Conservation (phyloP, 75 land plant genomes). For the Pinus tabuliformis region DNA sequence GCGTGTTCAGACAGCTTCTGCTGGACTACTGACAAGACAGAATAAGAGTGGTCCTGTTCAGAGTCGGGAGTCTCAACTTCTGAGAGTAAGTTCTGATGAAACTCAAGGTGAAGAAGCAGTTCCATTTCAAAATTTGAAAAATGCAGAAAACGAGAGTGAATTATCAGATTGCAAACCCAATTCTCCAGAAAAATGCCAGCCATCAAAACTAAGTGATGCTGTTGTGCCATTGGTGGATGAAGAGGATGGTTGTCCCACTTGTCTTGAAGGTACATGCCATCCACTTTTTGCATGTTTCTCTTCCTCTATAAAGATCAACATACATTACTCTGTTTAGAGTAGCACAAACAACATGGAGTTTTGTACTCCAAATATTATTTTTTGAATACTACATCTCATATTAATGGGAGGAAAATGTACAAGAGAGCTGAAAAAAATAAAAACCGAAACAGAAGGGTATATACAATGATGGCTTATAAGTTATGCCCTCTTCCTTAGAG, state of each 20-base stretch:
- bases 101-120: constrained; percentile 4
- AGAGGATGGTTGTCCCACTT: constrained; percentile 8
- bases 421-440: too few species aligned
- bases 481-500: too few species aligned
- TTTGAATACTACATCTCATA: too few species aligned
- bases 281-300: neutral
- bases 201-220: neutral
- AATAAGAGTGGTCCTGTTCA: constrained; percentile 10
- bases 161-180: neutral
- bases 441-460: too few species aligned
- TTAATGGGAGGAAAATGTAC: too few species aligned
- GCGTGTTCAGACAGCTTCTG: neutral
- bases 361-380: too few species aligned
- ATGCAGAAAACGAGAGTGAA: constrained; percentile 1
- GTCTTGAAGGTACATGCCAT: constrained; percentile 6
- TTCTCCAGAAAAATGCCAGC: constrained; percentile 1
- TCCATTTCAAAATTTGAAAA: constrained; percentile 1
- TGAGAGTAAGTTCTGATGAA: constrained; percentile 5
- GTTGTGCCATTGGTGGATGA: neutral
- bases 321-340: too few species aligned
- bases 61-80: constrained; percentile 1
- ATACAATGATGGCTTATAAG: too few species aligned
- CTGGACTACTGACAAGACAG: constrained; percentile 1
- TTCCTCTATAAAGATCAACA: too few species aligned
- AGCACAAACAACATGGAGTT: too few species aligned